phyloP scores from a whole-genome alignment of 106 monocot species.

The Posidonia australis region DNA sequence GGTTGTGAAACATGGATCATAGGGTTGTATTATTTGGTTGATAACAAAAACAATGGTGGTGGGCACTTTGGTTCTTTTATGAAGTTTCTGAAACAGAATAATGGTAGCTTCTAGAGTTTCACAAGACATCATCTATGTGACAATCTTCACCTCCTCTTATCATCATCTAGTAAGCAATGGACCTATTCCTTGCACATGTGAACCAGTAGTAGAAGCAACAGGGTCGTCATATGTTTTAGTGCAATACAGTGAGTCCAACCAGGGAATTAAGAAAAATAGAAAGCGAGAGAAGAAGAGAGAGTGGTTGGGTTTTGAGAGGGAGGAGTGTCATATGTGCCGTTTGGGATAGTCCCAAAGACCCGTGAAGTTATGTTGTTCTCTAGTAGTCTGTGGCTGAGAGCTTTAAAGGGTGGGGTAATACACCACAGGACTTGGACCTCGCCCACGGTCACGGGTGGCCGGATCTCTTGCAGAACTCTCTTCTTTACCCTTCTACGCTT shows the following conservation, averaged over 20 bases:
- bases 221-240: neutral
- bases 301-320: neutral
- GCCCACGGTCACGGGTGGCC: too few species aligned
- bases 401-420: too few species aligned
- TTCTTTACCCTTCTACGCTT: too few species aligned
- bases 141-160: neutral
- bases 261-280: too few species aligned
- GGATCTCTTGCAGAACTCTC: too few species aligned
- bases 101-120: slow-evolving; percentile 13
- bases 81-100: neutral
- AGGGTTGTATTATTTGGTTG: too few species aligned
- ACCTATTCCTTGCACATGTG: too few species aligned
- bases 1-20: too few species aligned
- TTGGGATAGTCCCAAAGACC: neutral
- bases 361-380: slow-evolving; percentile 1
- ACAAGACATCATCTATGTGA: neutral
- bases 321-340: neutral
- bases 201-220: neutral
- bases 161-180: neutral
- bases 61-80: neutral
- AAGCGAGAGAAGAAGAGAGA: neutral
- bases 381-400: neutral
- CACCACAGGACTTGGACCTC: too few species aligned
- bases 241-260: too few species aligned
- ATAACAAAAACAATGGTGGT: neutral